These are phyloP conservation scores for Balakata baccata DNA, from an alignment of 345 rosid species.

Conservation along the genomic window DNA sequence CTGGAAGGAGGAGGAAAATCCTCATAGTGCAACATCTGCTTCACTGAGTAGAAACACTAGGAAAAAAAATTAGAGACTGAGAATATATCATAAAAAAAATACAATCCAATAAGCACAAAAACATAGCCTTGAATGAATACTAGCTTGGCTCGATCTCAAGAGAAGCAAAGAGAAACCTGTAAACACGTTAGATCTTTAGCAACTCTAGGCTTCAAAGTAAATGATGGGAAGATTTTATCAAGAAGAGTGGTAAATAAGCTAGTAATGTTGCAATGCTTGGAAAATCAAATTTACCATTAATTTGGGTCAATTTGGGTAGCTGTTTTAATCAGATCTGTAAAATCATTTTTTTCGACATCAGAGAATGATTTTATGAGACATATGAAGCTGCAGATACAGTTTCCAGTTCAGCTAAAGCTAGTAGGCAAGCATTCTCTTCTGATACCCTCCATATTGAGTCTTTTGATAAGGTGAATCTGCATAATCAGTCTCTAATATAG, in stretches of 20 bases:
- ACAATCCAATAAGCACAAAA: too few species aligned
- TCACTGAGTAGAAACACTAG: too few species aligned
- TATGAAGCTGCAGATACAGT: conserved; percentile 25
- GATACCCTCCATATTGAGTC: conserved; percentile 17
- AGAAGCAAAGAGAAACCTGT: too few species aligned
- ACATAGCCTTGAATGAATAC: too few species aligned
- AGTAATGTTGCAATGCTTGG: neutral
- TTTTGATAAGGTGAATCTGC: conserved; percentile 32
- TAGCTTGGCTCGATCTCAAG: too few species aligned
- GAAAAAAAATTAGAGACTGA: too few species aligned
- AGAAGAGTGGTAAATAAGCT: neutral
- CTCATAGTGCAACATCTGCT: too few species aligned
- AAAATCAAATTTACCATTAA: neutral
- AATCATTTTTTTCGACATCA: neutral
- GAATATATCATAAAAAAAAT: too few species aligned
- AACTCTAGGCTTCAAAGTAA: too few species aligned
- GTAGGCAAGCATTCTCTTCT: conserved; percentile 25
- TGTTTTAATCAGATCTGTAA: neutral
- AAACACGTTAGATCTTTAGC: too few species aligned
- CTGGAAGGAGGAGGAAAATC: too few species aligned
- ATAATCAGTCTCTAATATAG: neutral
- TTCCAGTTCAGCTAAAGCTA: conserved; percentile 29
- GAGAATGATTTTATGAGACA: conserved; percentile 11
- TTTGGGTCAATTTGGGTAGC: neutral
- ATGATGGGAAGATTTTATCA: neutral